Evolutionary conservation across 306 rosid species (phyloP), one percentile per base, ranked within the genome.

Genomic region (Lithocarpus polystachyus): DNA sequence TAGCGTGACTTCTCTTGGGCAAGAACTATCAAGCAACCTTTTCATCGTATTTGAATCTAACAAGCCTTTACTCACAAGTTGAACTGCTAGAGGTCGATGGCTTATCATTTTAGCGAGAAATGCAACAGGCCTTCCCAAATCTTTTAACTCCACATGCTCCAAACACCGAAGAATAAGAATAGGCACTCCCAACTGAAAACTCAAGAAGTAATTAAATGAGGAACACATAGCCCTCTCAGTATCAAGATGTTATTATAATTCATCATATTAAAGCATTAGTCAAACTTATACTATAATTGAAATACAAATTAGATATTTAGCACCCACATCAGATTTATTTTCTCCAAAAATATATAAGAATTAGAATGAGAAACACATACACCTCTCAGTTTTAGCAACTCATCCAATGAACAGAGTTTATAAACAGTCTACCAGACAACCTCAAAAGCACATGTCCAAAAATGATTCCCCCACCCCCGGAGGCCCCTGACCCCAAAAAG

Each of bases 91-190:
- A 82, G 94, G 97, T 73, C 91, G 93, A 55, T 93, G 88, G 77
- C 77, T 81, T 37, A 90, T 90, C 96, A 95, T 89, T 88, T 95
- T 95, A 33, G 99, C 99, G 19, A 95, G 90, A 80, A 92, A 95
- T 72, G 99, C 99, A 74, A 93, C 93, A 2, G 99, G 93, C 81
- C 90, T 90, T 28, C 96, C 96, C 73, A 89, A 78, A 74, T 93
- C 93, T 75, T 81, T 89, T 73, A 84, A 79, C 74, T 93, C 98
- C 84, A 88, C 74, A 83, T 82, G 88, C 48, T 90, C 97, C 82
- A 91, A 83, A 83, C 99, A 90, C 61, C 88, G 86, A 78, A 95
- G 90, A 70, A 93, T 76, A 78, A 84, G 80, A 72, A 82, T 82
- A 70, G 98, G 94, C 76, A 90, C 92, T 82, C 99, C 98, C 68